Evolutionary conservation across 306 rosid species (phyloP).

Genomic region (Carpinus fangiana): DNA sequence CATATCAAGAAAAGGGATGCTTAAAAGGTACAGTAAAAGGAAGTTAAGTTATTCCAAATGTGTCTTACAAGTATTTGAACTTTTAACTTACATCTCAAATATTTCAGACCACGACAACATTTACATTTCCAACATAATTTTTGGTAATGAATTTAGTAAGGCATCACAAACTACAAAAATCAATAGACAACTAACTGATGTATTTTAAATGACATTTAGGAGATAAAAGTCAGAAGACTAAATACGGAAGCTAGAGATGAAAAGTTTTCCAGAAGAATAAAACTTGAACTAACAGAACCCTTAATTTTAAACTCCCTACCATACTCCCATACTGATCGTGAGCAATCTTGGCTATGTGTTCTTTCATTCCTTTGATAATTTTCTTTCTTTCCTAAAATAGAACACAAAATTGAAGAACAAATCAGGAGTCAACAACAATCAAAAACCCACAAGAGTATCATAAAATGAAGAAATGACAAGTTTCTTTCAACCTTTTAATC

Average conservation of each 20-base stretch:
- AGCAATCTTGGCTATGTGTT: constrained; percentile 61
- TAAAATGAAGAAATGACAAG: neutral
- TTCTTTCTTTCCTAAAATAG: constrained; percentile 88
- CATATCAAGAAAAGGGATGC: neutral
- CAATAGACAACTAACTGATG: neutral
- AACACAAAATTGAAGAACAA: constrained; percentile 19
- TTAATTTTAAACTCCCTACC: constrained; percentile 51
- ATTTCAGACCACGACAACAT: neutral
- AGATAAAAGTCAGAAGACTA: neutral
- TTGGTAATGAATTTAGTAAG: neutral
- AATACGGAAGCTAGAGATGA: neutral
- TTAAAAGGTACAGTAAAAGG: neutral
- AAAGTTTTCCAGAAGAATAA: neutral
- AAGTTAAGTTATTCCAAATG: neutral
- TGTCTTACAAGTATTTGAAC: neutral
- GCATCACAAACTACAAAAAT: neutral
- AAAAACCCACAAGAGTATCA: constrained; percentile 1
- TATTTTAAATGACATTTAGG: neutral
- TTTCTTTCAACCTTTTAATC: neutral
- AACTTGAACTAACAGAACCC: neutral
- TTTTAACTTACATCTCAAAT: neutral
- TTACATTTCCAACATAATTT: neutral
- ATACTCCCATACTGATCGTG: constrained; percentile 72
- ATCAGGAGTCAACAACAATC: constrained; percentile 23
- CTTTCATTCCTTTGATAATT: constrained; percentile 91